phyloP scores from a whole-genome alignment of 2,329 filamentous ascomycete species.

The Beauveria bassiana region DNA sequence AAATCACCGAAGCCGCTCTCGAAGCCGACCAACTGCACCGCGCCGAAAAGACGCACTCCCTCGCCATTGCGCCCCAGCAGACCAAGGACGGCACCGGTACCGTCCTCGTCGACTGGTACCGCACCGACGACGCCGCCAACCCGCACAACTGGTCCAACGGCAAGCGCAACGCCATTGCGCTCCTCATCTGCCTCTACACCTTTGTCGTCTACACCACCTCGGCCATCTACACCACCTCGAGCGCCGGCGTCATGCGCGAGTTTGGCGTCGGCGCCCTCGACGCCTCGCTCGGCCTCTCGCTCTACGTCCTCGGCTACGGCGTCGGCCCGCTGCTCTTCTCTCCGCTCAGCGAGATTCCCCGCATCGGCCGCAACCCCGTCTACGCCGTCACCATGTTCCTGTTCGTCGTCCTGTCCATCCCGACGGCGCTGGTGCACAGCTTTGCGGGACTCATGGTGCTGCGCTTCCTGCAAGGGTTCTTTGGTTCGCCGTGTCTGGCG shows the following conservation, averaged over 20 bases:
- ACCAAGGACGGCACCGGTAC: slow-evolving; percentile 38
- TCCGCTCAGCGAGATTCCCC: slow-evolving; percentile 58
- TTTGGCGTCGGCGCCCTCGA: slow-evolving; percentile 46
- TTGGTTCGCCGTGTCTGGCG: slow-evolving; percentile 57
- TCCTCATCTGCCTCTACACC: slow-evolving; percentile 48
- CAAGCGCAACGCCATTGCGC: slow-evolving; percentile 33
- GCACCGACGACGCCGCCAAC: slow-evolving; percentile 46
- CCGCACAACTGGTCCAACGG: slow-evolving; percentile 46
- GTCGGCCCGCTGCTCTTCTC: slow-evolving; percentile 58
- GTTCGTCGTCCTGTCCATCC: slow-evolving; percentile 60
- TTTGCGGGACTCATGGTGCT: slow-evolving; percentile 57
- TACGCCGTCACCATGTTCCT: slow-evolving; percentile 62
- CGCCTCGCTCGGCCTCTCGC: slow-evolving; percentile 49
- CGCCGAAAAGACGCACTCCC: slow-evolving; percentile 36
- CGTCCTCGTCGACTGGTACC: slow-evolving; percentile 48
- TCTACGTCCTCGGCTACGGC: slow-evolving; percentile 59
- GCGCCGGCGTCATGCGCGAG: slow-evolving; percentile 38
- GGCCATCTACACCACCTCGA: slow-evolving; percentile 40
- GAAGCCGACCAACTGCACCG: slow-evolving; percentile 28
- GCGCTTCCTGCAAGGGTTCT: slow-evolving; percentile 58
- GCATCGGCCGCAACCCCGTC: slow-evolving; percentile 58
- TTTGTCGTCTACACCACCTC: slow-evolving; percentile 49
- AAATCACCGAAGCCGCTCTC: slow-evolving; percentile 27
- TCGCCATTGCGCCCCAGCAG: slow-evolving; percentile 39
- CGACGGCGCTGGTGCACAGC: slow-evolving; percentile 54